These are phyloP conservation scores for Kodamaea kakaduensis DNA, from an alignment of 805 yeast species.

Conservation along the genomic window DNA sequence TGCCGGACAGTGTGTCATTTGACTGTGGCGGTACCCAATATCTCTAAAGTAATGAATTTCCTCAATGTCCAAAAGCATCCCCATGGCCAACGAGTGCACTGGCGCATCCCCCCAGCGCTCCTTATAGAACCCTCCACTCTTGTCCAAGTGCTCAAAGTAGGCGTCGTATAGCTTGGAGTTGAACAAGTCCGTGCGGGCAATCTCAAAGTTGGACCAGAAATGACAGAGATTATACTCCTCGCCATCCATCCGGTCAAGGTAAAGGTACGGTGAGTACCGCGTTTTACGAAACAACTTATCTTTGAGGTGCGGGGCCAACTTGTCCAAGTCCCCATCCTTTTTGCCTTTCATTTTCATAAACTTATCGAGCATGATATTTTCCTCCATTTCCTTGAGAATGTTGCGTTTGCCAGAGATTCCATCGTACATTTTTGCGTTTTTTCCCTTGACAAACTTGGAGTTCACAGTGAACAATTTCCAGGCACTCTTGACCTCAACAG, in stretches of 20 bases:
- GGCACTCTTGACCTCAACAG: constrained; percentile 50
- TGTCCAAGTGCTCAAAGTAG: constrained; percentile 63
- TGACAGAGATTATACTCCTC: constrained; percentile 77
- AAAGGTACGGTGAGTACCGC: constrained; percentile 18
- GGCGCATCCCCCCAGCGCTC: constrained; percentile 97
- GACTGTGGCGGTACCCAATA: constrained; percentile 73
- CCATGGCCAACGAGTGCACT: constrained; percentile 73
- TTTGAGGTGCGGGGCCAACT: constrained; percentile 3
- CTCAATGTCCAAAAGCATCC: constrained; percentile 62
- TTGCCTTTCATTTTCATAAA: constrained; percentile 17
- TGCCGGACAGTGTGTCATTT: constrained; percentile 79
- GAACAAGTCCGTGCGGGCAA: constrained; percentile 77
- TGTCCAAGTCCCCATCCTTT: constrained; percentile 1
- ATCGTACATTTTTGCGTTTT: constrained; percentile 20
- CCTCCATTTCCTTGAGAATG: constrained; percentile 27
- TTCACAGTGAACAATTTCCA: constrained; percentile 63
- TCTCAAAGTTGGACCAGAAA: constrained; percentile 89
- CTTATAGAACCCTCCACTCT: constrained; percentile 76
- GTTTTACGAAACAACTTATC: constrained; percentile 10
- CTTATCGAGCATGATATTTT: constrained; percentile 22
- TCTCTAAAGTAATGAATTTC: constrained; percentile 84
- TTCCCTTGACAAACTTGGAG: constrained; percentile 22
- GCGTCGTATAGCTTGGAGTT: constrained; percentile 60
- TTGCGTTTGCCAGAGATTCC: constrained; percentile 16
- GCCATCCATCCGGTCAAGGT: constrained; percentile 57